Conservation (phyloP, 306 rosid genomes). For the Prunus campanulata region DNA sequence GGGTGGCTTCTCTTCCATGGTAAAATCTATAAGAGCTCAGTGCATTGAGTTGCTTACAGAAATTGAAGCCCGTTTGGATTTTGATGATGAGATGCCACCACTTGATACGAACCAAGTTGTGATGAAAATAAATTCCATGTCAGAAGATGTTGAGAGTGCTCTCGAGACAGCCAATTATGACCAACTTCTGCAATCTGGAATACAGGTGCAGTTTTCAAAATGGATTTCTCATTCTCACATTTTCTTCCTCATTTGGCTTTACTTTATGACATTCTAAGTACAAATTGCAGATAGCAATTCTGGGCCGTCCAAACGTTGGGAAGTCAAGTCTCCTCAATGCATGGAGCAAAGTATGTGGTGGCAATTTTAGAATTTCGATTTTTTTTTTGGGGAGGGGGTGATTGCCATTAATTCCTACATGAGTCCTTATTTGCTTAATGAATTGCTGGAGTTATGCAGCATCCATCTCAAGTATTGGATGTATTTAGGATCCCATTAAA, state of each 20-base stretch:
- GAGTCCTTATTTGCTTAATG: background rate
- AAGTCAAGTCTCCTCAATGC: constrained; percentile 99
- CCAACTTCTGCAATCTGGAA: constrained; percentile 94
- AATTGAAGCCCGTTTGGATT: constrained; percentile 95
- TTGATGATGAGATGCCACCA: constrained; percentile 95
- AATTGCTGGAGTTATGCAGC: background rate
- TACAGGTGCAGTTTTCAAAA: constrained; percentile 53
- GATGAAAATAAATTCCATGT: constrained; percentile 60
- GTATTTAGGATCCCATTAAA: background rate
- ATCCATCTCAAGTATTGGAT: no score
- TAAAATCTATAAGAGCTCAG: constrained; percentile 58
- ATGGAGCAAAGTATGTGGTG: constrained; percentile 89
- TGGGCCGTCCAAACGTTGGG: constrained; percentile 97
- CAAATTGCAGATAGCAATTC: constrained; percentile 80
- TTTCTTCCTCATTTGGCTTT: background rate
- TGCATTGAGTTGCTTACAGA: constrained; percentile 93
- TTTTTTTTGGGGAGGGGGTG: background rate
- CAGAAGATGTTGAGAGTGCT: constrained; percentile 73
- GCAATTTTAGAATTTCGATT: background rate
- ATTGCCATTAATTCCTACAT: background rate
- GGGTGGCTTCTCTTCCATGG: constrained; percentile 94
- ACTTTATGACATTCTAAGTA: background rate
- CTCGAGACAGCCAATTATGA: constrained; percentile 88
- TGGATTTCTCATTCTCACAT: background rate
- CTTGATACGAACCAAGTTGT: constrained; percentile 54